Evolutionary conservation across 371 early-diverging fungal species (phyloP).

Genomic region (Apophysomyces variabilis): DNA sequence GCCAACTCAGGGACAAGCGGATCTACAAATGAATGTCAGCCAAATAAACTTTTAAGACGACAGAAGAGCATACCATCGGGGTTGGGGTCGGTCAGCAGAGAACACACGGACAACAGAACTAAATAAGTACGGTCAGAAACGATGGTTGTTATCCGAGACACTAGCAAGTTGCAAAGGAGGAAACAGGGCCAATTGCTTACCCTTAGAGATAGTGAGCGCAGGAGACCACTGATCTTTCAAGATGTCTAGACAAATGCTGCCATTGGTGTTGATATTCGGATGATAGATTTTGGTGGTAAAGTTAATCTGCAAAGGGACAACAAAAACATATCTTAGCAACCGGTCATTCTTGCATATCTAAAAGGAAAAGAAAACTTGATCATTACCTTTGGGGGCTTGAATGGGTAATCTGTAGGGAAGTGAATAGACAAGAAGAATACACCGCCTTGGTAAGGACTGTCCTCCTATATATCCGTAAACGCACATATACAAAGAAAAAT

Average conservation of each 20-base stretch:
- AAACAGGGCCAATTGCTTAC: constrained; percentile 32
- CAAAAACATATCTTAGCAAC: constrained; percentile 1
- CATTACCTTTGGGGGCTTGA: constrained; percentile 96
- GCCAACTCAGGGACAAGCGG: constrained; percentile 98
- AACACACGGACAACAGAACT: constrained; percentile 96
- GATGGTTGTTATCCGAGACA: too few relatives aligned
- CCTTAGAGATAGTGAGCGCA: constrained; percentile 97
- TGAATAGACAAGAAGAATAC: constrained; percentile 98
- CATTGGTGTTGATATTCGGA: constrained; percentile 99
- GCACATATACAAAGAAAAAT: neutral
- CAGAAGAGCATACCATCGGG: constrained; percentile 68
- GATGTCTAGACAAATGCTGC: constrained; percentile 98
- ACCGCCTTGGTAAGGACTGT: constrained; percentile 85
- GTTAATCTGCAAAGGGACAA: constrained; percentile 63
- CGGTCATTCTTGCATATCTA: neutral
- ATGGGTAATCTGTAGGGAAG: constrained; percentile 99
- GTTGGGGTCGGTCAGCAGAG: constrained; percentile 98
- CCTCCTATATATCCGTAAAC: constrained; percentile 30
- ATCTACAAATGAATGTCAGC: constrained; percentile 40
- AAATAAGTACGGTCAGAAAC: constrained; percentile 19
- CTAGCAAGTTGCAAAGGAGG: neutral
- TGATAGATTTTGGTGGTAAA: constrained; percentile 98
- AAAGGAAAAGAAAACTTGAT: neutral
- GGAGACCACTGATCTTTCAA: constrained; percentile 99
- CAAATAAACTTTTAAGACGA: neutral